Conservation (phyloP, 2,329 filamentous ascomycete genomes). For the Aspergillus unguis region DNA sequence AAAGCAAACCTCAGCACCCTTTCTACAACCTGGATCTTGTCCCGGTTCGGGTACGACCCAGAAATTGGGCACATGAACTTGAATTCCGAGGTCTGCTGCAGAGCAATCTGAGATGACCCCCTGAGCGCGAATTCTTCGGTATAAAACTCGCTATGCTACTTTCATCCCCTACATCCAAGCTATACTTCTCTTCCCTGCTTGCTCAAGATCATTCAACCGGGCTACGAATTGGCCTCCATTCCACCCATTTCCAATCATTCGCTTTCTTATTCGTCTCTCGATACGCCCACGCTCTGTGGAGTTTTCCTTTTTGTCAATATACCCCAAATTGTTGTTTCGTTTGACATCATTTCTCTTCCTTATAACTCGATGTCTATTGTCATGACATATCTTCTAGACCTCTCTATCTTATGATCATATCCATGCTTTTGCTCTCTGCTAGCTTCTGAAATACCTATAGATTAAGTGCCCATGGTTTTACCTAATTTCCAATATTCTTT, state of each 20-base stretch:
- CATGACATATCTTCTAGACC: neutral
- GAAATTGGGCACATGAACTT: too few species aligned
- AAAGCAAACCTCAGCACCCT: constrained; percentile 3
- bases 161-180: neutral
- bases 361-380: neutral
- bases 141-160: neutral
- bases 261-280: constrained; percentile 1
- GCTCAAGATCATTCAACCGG: neutral
- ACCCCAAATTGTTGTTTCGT: constrained; percentile 12
- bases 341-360: neutral
- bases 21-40: neutral
- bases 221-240: neutral
- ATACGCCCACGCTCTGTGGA: constrained; percentile 2
- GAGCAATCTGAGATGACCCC: neutral
- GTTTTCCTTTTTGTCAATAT: constrained; percentile 12
- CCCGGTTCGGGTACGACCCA: too few species aligned
- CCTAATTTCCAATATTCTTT: neutral
- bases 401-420: neutral
- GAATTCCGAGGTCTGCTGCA: neutral
- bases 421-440: neutral
- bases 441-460: neutral
- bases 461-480: neutral
- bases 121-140: neutral
- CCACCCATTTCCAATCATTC: too few species aligned
- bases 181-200: neutral